Evolutionary conservation across 2,329 filamentous ascomycete genomes (phyloP).

Genomic region (Hirsutella rhossiliensis): DNA sequence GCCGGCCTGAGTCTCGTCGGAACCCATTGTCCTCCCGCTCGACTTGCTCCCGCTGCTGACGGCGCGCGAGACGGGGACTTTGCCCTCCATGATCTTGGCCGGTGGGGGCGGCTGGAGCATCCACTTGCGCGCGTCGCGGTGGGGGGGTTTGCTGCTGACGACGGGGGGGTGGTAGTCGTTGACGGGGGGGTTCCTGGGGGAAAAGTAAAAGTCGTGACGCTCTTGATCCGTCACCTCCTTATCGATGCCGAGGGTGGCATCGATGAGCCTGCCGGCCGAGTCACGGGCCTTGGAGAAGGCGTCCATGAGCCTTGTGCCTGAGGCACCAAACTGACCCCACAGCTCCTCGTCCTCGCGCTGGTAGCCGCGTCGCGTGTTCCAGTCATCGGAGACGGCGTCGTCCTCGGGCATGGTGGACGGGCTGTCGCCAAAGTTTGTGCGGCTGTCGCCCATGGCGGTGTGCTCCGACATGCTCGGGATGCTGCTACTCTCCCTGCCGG

Average conservation of each 20-base stretch:
- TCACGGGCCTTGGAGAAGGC: constrained; percentile 46
- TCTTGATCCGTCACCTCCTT: constrained; percentile 38
- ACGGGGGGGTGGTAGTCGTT: constrained; percentile 82
- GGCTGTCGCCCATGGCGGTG: constrained; percentile 24
- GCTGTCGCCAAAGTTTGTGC: constrained; percentile 18
- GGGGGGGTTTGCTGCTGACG: constrained; percentile 60
- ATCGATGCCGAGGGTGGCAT: constrained; percentile 39
- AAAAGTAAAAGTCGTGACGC: constrained; percentile 49
- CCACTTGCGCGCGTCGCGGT: constrained; percentile 65
- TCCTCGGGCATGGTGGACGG: constrained; percentile 23
- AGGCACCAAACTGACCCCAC: constrained; percentile 51
- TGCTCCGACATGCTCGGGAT: constrained; percentile 22
- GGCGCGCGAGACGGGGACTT: constrained; percentile 55
- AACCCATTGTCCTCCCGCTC: constrained; percentile 30
- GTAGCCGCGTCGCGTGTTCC: constrained; percentile 63
- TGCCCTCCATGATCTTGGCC: constrained; percentile 83
- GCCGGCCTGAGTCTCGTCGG: constrained; percentile 28
- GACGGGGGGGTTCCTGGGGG: constrained; percentile 56
- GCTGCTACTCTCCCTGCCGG: constrained; percentile 41
- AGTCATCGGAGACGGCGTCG: constrained; percentile 34
- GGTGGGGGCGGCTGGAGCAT: constrained; percentile 90
- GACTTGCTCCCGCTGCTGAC: constrained; percentile 42
- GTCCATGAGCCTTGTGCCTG: constrained; percentile 43
- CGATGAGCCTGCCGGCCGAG: constrained; percentile 41
- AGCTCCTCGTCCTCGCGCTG: constrained; percentile 81